phyloP scores from a whole-genome alignment of 495 filamentous ascomycete genomes.

The Neurospora intermedia region DNA sequence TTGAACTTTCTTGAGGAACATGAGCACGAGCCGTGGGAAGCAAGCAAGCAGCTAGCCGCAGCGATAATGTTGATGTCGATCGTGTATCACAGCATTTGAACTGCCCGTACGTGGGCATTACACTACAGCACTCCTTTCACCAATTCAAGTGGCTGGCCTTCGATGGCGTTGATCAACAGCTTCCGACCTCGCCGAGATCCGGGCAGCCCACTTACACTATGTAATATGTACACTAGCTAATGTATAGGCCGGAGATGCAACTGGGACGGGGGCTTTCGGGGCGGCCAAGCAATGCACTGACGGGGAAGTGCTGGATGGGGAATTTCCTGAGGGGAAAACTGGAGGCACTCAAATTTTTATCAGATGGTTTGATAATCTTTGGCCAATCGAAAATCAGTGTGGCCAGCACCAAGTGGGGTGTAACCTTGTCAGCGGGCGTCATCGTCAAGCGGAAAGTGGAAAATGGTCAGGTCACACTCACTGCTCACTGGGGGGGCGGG shows the following conservation, averaged over 20 bases:
- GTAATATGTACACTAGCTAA: no score
- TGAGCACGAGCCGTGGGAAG: neutral
- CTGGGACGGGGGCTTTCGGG: neutral
- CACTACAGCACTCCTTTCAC: neutral
- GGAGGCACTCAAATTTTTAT: conserved; percentile 6
- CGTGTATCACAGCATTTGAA: neutral
- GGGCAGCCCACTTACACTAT: neutral
- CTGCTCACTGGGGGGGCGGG: neutral
- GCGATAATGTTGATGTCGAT: neutral
- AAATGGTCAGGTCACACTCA: neutral
- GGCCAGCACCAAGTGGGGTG: neutral
- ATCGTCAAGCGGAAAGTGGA: neutral
- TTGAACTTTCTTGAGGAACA: neutral
- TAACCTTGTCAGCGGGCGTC: neutral
- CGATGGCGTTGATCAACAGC: neutral
- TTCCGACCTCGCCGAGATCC: neutral
- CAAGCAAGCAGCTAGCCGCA: neutral
- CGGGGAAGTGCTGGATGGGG: neutral
- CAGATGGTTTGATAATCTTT: conserved; percentile 24
- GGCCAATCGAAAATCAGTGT: conserved; percentile 8
- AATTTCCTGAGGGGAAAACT: neutral
- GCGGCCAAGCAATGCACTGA: neutral
- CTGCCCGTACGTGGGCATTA: neutral
- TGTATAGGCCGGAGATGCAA: neutral
- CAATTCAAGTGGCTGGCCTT: neutral